phyloP scores from a whole-genome alignment of 164 flowering plant species.

The Chimonanthus praecox region DNA sequence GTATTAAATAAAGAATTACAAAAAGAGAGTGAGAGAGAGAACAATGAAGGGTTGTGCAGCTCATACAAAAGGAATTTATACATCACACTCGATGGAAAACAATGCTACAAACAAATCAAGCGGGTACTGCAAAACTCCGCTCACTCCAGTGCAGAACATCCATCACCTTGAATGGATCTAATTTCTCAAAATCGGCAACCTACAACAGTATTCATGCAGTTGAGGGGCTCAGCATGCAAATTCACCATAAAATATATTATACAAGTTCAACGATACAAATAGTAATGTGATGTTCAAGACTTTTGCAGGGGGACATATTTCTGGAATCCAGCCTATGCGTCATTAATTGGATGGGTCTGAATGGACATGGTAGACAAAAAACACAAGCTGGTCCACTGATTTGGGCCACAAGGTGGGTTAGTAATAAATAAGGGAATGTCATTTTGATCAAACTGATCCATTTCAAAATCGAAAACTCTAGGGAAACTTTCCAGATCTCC shows the following conservation, averaged over 20 bases:
- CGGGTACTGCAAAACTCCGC: slow-evolving; percentile 81
- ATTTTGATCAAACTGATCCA: no score
- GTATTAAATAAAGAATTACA: no score
- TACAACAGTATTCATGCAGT: slow-evolving; percentile 13
- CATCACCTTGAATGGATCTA: slow-evolving; percentile 65
- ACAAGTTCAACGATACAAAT: not conserved
- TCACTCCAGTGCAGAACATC: slow-evolving; percentile 77
- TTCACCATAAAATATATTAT: no score
- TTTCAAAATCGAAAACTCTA: no score
- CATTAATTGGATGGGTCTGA: no score
- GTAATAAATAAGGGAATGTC: no score
- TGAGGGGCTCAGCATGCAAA: not conserved
- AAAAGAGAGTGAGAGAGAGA: no score
- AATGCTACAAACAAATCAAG: slow-evolving; percentile 20
- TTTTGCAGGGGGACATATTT: not conserved
- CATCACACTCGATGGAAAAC: not conserved
- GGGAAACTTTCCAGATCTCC: no score
- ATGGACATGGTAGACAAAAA: no score
- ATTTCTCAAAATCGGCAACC: slow-evolving; percentile 89
- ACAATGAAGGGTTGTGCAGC: not conserved
- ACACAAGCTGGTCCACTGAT: no score
- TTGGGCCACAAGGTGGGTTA: no score
- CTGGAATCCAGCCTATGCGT: no score
- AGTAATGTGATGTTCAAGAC: not conserved
- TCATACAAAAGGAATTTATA: not conserved